Evolutionary conservation across 371 early-diverging fungal species (phyloP).

Genomic region (Lichtheimia ornata): DNA sequence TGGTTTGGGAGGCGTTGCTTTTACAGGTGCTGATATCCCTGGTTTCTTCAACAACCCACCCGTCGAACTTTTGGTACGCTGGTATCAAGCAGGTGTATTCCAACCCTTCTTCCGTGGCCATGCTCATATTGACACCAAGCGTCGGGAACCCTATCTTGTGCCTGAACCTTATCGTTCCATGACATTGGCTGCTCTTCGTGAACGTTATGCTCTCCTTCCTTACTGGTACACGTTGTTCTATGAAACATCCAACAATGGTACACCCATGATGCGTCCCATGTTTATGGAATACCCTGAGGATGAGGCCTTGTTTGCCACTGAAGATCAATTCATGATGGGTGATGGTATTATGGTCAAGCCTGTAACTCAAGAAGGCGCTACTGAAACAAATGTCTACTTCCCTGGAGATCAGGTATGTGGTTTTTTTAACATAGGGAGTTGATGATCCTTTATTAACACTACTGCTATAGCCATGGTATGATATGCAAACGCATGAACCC

Average conservation of each 20-base stretch:
- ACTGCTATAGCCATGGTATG: constrained; percentile 71
- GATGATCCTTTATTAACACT: not conserved
- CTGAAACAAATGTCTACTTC: constrained; percentile 67
- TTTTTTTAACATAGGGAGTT: not conserved
- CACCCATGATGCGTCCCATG: constrained; percentile 86
- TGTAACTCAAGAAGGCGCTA: constrained; percentile 58
- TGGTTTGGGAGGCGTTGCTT: constrained; percentile 74
- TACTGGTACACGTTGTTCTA: constrained; percentile 84
- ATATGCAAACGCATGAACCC: constrained; percentile 57
- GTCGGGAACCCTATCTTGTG: constrained; percentile 95
- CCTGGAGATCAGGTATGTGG: constrained; percentile 49
- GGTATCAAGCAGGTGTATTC: constrained; percentile 90
- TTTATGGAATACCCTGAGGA: constrained; percentile 81
- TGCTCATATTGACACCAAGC: constrained; percentile 92
- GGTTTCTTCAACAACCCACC: constrained; percentile 92
- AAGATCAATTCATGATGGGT: constrained; percentile 88
- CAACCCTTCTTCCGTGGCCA: constrained; percentile 95
- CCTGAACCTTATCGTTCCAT: constrained; percentile 75
- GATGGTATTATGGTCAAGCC: constrained; percentile 76
- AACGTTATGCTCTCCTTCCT: constrained; percentile 79
- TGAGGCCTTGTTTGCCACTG: constrained; percentile 67
- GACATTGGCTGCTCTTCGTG: constrained; percentile 72
- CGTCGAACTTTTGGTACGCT: constrained; percentile 77
- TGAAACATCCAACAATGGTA: constrained; percentile 66
- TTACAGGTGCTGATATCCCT: constrained; percentile 89